Percentiles rank a stretch among this genome's conserved stretches.
Evolutionary conservation across 176 grass and related monocot species (phyloP).

Genomic region (Oryza glumipatula): DNA sequence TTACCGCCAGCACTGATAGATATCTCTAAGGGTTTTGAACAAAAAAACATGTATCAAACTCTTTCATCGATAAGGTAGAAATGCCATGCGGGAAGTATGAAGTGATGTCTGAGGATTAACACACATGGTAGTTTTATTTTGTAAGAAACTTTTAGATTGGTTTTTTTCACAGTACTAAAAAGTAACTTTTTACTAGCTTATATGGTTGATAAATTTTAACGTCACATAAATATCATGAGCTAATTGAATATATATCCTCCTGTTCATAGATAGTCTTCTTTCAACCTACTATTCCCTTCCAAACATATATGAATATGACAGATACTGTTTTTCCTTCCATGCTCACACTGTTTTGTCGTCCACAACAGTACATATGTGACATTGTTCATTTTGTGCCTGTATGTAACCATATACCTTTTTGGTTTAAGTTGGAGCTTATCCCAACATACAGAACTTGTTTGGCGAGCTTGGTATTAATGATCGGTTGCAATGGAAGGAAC

Average conservation of each 20-base stretch:
- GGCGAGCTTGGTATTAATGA: slow-evolving; percentile 94
- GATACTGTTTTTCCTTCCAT: neutral
- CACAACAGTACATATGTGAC: neutral
- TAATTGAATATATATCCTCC: neutral
- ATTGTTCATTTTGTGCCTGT: slow-evolving; percentile 29
- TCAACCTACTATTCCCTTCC: slow-evolving; percentile 26
- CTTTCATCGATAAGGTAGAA: neutral
- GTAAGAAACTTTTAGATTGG: neutral
- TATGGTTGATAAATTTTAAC: neutral
- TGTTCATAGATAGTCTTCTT: slow-evolving; percentile 9
- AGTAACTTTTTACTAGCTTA: neutral
- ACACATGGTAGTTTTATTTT: neutral
- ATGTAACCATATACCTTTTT: slow-evolving; percentile 53
- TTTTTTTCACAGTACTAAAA: neutral
- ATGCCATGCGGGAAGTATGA: slow-evolving; percentile 3
- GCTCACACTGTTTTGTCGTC: neutral
- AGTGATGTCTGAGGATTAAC: slow-evolving; percentile 14
- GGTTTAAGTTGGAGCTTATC: slow-evolving; percentile 96
- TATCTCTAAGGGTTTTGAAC: neutral
- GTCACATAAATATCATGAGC: neutral
- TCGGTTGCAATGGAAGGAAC: slow-evolving; percentile 99
- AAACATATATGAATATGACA: slow-evolving; percentile 22
- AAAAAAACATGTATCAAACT: neutral
- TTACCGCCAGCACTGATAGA: neutral
- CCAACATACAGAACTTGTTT: slow-evolving; percentile 98